Conservation (phyloP, 164 flowering plant species). For the Berberis thunbergii region DNA sequence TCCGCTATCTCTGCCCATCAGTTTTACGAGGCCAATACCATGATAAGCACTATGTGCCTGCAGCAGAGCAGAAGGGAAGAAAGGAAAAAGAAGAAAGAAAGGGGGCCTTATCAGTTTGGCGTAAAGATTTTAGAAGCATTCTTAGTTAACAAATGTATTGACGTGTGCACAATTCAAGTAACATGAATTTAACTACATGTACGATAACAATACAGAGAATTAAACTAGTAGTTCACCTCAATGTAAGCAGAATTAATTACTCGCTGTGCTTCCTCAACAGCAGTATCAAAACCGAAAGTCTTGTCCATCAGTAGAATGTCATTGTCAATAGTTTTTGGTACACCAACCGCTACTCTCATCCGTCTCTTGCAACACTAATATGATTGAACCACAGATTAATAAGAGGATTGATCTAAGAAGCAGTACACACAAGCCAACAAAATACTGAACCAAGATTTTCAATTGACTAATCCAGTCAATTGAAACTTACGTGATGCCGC, state of each 20-base stretch:
- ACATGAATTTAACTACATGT: neutral
- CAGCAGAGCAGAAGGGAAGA: neutral
- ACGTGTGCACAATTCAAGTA: no score
- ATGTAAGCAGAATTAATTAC: conserved; percentile 94
- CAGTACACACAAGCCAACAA: no score
- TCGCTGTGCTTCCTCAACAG: conserved; percentile 91
- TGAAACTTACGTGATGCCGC: no score
- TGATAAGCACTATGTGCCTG: conserved; percentile 97
- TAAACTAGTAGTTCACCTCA: conserved; percentile 41
- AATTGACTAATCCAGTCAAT: no score
- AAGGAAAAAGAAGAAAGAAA: conserved; percentile 1
- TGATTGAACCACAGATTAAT: conserved; percentile 1
- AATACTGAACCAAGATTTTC: no score
- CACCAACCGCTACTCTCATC: conserved; percentile 76
- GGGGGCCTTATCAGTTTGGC: neutral
- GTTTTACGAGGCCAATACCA: conserved; percentile 84
- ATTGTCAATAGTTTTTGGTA: conserved; percentile 94
- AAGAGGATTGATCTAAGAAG: conserved; percentile 9
- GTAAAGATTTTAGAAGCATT: neutral
- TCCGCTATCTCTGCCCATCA: conserved; percentile 97
- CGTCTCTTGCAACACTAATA: conserved; percentile 59
- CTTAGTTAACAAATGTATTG: no score
- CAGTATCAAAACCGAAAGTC: conserved; percentile 94
- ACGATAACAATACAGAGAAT: neutral
- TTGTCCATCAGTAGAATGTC: conserved; percentile 88